Evolutionary conservation across 176 grass and related monocot species (phyloP).

Genomic region (Tillandsia leiboldiana): DNA sequence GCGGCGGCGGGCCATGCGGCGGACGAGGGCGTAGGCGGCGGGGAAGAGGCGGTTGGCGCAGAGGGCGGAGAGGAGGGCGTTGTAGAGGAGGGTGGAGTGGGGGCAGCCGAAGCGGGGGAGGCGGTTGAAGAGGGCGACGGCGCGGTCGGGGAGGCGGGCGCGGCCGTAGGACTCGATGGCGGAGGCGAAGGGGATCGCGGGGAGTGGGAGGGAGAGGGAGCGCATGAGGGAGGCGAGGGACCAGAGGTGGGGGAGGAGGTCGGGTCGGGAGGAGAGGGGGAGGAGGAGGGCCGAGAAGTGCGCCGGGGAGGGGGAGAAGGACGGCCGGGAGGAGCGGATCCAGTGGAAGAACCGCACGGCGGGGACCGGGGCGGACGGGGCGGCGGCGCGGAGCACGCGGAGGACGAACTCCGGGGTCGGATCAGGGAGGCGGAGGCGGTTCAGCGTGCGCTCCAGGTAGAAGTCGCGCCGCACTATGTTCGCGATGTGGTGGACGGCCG

Average conservation of each 20-base stretch:
- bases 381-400: slow-evolving; percentile 58
- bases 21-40: slow-evolving; percentile 76
- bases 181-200: slow-evolving; percentile 45
- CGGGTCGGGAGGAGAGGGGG: slow-evolving; percentile 43
- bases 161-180: slow-evolving; percentile 77
- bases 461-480: slow-evolving; percentile 83
- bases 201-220: slow-evolving; percentile 49
- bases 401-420: slow-evolving; percentile 67
- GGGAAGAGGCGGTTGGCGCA: slow-evolving; percentile 60
- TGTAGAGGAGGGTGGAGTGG: slow-evolving; percentile 76
- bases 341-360: slow-evolving; percentile 77
- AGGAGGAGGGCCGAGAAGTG: slow-evolving; percentile 82
- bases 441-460: slow-evolving; percentile 91
- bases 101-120: slow-evolving; percentile 71
- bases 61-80: slow-evolving; percentile 82
- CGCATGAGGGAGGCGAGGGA: slow-evolving; percentile 69
- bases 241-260: slow-evolving; percentile 76
- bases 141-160: slow-evolving; percentile 50
- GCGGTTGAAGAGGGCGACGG: slow-evolving; percentile 88
- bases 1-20: slow-evolving; percentile 74
- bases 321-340: slow-evolving; percentile 37
- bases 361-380: slow-evolving; percentile 54
- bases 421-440: slow-evolving; percentile 76
- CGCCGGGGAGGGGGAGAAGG: slow-evolving; percentile 51
- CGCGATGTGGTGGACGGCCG: slow-evolving; percentile 69